Percentiles rank a stretch among this genome's conserved stretches.
Evolutionary conservation across 768 basidiomycete species (phyloP).

Genomic region (Mycena epipterygia): DNA sequence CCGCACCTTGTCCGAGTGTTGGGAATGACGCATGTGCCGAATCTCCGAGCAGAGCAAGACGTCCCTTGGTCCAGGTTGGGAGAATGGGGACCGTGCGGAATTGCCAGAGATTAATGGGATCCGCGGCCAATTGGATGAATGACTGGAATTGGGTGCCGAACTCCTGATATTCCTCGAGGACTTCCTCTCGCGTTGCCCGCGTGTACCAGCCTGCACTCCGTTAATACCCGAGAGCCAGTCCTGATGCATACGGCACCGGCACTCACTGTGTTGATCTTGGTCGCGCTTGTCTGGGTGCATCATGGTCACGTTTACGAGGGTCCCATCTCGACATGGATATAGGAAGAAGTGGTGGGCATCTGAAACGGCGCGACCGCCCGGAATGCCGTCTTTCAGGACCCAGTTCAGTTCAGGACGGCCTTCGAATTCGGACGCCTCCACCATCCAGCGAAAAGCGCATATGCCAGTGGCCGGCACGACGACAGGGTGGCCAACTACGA

Average conservation of each 20-base stretch:
- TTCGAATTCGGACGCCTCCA: slow-evolving; percentile 11
- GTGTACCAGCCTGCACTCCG: slow-evolving; percentile 4
- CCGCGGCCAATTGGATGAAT: slow-evolving; percentile 9
- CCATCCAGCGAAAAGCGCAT: slow-evolving; percentile 21
- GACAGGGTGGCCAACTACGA: slow-evolving; percentile 13
- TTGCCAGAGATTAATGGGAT: slow-evolving; percentile 19
- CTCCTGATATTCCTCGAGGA: slow-evolving; percentile 11
- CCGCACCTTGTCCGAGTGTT: slow-evolving; percentile 12
- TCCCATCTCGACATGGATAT: slow-evolving; percentile 1
- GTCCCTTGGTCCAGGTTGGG: slow-evolving; percentile 13
- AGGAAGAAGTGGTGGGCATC: background rate
- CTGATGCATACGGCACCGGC: background rate
- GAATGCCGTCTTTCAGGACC: slow-evolving; percentile 10
- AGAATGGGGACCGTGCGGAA: slow-evolving; percentile 11
- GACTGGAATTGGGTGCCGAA: slow-evolving; percentile 1
- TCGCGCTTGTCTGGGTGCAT: slow-evolving; percentile 19
- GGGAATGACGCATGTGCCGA: slow-evolving; percentile 20
- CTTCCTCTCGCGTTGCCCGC: slow-evolving; percentile 5
- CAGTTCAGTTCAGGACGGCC: slow-evolving; percentile 14
- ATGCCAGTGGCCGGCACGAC: background rate
- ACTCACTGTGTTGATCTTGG: slow-evolving; percentile 16
- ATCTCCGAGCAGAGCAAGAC: slow-evolving; percentile 1
- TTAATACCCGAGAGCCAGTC: too few species aligned
- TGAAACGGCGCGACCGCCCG: background rate
- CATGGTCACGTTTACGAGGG: slow-evolving; percentile 19